These are phyloP conservation scores for Ustilago loliicola DNA, from an alignment of 1,284 basidiomycete species.

Conservation along the genomic window DNA sequence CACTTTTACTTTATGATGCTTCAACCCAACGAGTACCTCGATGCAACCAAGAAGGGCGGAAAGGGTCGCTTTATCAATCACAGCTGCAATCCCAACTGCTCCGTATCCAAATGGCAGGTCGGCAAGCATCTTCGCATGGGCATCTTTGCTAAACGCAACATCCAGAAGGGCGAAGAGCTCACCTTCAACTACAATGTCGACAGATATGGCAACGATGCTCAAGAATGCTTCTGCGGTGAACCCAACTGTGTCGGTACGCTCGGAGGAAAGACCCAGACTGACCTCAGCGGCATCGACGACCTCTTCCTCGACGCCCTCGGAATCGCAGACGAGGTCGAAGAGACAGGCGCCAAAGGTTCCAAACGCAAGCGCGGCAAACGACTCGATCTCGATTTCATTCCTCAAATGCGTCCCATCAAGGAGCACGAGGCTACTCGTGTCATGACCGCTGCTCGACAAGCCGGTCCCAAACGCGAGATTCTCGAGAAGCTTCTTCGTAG, in stretches of 20 bases:
- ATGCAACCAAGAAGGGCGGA: constrained; percentile 96
- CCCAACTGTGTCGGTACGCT: constrained; percentile 95
- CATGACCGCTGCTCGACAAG: constrained; percentile 90
- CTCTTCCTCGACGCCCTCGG: constrained; percentile 96
- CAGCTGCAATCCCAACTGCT: constrained; percentile 97
- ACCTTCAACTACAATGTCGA: constrained; percentile 99
- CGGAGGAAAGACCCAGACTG: constrained; percentile 98
- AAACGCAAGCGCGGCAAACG: constrained; percentile 92
- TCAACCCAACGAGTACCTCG: constrained; percentile 98
- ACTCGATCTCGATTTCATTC: constrained; percentile 89
- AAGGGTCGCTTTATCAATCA: constrained; percentile 98
- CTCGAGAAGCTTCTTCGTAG: constrained; percentile 86
- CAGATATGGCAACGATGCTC: constrained; percentile 96
- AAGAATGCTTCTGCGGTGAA: constrained; percentile 95
- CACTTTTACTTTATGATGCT: constrained; percentile 99
- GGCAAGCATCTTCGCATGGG: constrained; percentile 94
- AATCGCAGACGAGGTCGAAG: constrained; percentile 89
- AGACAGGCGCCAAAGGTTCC: constrained; percentile 82
- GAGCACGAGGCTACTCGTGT: constrained; percentile 89
- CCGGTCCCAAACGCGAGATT: constrained; percentile 82
- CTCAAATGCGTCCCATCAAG: constrained; percentile 79
- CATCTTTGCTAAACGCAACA: constrained; percentile 90
- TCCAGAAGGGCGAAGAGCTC: constrained; percentile 88
- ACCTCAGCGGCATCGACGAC: constrained; percentile 91
- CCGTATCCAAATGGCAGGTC: constrained; percentile 99